Evolutionary conservation across 805 yeast species (phyloP).

Genomic region (Saccharomycopsis babjevae): DNA sequence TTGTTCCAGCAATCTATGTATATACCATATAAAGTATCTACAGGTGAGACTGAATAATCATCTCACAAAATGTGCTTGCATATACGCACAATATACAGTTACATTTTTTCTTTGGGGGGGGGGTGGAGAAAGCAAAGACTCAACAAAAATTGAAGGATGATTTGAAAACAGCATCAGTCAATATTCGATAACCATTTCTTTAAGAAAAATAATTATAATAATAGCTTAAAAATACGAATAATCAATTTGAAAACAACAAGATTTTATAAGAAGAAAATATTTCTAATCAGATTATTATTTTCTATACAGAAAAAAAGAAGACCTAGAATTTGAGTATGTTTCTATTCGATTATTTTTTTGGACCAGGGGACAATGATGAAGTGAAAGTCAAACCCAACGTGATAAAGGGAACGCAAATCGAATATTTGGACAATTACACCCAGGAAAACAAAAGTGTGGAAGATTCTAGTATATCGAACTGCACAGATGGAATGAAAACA

Average conservation of each 20-base stretch:
- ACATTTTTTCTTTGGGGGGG: neutral
- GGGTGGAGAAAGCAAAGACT: neutral
- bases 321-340: neutral
- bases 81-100: neutral
- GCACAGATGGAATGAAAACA: neutral
- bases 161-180: neutral
- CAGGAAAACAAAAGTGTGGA: neutral
- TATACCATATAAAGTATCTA: too few relatives aligned
- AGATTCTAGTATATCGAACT: neutral
- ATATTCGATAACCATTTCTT: neutral
- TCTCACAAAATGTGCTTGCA: neutral
- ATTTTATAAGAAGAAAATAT: too few relatives aligned
- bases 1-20: too few relatives aligned
- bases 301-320: too few relatives aligned
- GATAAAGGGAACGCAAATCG: neutral
- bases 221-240: neutral
- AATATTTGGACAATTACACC: neutral
- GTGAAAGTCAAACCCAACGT: neutral
- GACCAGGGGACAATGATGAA: neutral
- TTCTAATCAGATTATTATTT: too few relatives aligned
- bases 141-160: neutral
- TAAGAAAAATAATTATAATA: neutral
- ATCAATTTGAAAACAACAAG: too few relatives aligned
- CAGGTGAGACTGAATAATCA: too few relatives aligned
- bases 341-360: neutral